A percentile compares a stretch with the other conserved stretches of the same genome.
These are phyloP conservation scores for Phytophthora constricta DNA, from an alignment of 352 stramenopile species.

Conservation along the genomic window DNA sequence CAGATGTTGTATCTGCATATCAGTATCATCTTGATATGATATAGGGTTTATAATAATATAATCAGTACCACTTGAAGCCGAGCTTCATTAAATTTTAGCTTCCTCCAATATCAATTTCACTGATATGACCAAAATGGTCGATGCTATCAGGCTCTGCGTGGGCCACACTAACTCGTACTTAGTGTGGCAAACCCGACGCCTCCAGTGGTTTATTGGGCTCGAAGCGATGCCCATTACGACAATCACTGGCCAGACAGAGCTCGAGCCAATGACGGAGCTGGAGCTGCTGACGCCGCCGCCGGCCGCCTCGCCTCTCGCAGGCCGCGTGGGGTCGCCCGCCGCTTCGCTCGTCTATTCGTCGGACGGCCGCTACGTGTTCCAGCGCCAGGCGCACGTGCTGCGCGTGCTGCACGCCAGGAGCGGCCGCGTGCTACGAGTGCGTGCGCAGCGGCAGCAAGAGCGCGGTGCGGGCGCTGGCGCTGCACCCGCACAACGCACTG, in stretches of 20 bases:
- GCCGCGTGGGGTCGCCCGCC: conserved; percentile 2
- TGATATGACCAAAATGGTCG: too few species aligned
- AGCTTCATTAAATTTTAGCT: too few species aligned
- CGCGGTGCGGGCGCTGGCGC: conserved; percentile 55
- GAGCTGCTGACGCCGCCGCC: conserved; percentile 45
- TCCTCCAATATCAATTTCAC: too few species aligned
- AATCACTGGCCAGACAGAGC: neutral
- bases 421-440: conserved; percentile 76
- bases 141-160: too few species aligned
- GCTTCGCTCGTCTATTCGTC: conserved; percentile 63
- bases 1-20: too few species aligned
- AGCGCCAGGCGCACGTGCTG: conserved; percentile 76
- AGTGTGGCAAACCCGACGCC: too few species aligned
- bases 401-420: conserved; percentile 76
- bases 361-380: conserved; percentile 81
- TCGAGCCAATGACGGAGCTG: conserved; percentile 4
- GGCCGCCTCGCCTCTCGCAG: conserved; percentile 14
- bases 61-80: too few species aligned
- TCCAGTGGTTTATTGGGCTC: neutral
- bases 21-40: too few species aligned
- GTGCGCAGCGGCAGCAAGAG: conserved; percentile 37
- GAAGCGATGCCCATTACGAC: neutral
- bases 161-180: neutral
- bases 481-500: conserved; percentile 76
- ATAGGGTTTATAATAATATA: too few species aligned